Evolutionary conservation across 192 early-diverging fungal species (phyloP), one percentile per base, ranked within the genome.

Genomic region (Entomortierella beljakovae): DNA sequence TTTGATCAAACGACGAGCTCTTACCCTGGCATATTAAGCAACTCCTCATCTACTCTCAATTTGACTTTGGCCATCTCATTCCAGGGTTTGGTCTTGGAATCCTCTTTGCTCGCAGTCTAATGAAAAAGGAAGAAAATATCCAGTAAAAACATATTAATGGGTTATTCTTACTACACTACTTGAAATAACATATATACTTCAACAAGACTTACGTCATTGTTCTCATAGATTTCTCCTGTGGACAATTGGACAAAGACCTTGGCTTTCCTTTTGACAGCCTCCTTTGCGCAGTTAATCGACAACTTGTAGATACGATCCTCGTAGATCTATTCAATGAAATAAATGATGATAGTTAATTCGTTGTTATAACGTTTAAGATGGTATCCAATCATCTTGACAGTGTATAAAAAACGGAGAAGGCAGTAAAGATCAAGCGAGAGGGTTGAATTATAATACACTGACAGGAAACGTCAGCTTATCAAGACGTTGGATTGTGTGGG

Each of bases 161-260:
- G 51, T 22, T 25, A 18, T 23, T 53, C 15, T 22, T 53, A 7
- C 8, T 22, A 18, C 8, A 10, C 28, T 9, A 23, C 9, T 23
- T 23, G 23, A 18, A 8, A 20, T 22, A 48, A 5, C 15, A 15
- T 5, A n/a, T 18, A 37, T 13, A 33, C 7, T 1, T 13, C n/a
- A n/a, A n/a, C 43, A 46, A 31, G 28, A 29, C 54, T 33, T 81
- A 94, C 94, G 80, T 90, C 90, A 50, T 88, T 90, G 10, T 83
- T 80, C 42, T 96, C 91, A 81, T 96, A 97, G n/a, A 99, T 88
- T 69, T 97, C 96, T 7, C 90, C 96, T 20, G 95, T 97, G 32
- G 95, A 96, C 37, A 96, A 50, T 56, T 97, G 92, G 10, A 97
- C 89, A 83, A 96, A 93, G 7, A 86, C 87, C 51, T 92, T 92